Evolutionary conservation across 768 basidiomycete species (phyloP).

Genomic region (Amanita pseudoporphyria): DNA sequence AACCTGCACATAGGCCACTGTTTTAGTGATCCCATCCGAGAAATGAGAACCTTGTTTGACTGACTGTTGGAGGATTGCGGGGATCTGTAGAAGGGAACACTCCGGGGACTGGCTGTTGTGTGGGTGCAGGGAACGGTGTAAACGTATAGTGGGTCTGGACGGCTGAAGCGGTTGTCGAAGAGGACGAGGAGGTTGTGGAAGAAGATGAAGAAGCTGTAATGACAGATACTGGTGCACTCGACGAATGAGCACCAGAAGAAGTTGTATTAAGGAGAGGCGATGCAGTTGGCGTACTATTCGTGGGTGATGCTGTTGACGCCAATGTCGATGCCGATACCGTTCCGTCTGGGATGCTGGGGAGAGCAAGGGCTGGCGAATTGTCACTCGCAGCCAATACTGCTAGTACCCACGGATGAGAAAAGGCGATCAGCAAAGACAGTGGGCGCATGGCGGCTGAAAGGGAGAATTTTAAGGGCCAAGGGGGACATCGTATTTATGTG

Average conservation of each 20-base stretch:
- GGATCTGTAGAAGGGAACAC: constrained; percentile 49
- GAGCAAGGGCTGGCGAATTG: background rate
- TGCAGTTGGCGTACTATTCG: constrained; percentile 10
- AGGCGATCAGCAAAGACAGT: background rate
- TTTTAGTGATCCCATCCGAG: background rate
- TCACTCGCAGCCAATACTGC: constrained; percentile 2
- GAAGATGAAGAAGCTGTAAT: background rate
- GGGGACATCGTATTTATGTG: background rate
- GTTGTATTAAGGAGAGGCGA: background rate
- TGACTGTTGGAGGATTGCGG: constrained; percentile 43
- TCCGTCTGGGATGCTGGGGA: background rate
- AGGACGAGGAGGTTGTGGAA: background rate
- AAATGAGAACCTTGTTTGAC: constrained; percentile 7
- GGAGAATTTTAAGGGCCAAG: background rate
- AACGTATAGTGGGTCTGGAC: constrained; percentile 27
- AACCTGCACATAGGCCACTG: constrained; percentile 16
- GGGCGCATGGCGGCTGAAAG: background rate
- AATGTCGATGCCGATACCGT: background rate
- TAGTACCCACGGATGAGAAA: constrained; percentile 7
- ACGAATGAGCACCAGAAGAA: background rate
- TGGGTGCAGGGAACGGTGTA: constrained; percentile 53
- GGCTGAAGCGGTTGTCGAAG: background rate
- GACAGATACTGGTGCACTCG: background rate
- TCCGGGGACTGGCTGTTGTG: constrained; percentile 40
- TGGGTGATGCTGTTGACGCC: background rate